phyloP scores from a whole-genome alignment of 768 basidiomycete genomes.

The Suillus clintonianus region DNA sequence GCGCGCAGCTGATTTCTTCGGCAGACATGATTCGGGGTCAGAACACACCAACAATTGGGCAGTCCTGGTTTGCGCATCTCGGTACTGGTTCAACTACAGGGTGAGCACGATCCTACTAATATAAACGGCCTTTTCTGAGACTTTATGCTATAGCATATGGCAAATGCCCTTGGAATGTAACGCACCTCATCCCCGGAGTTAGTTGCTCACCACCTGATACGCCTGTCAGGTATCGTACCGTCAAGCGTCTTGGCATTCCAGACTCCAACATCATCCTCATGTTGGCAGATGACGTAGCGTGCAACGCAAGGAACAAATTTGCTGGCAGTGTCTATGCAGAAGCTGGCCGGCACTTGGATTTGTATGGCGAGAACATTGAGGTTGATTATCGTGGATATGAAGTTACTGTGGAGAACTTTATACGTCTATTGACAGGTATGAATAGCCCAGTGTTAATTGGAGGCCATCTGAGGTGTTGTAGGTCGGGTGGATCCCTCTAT shows the following conservation, averaged over 20 bases:
- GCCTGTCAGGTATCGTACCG: slow-evolving; percentile 84
- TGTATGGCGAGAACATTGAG: slow-evolving; percentile 96
- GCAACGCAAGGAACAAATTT: slow-evolving; percentile 89
- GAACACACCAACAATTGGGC: slow-evolving; percentile 98
- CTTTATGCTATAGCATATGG: slow-evolving; percentile 78
- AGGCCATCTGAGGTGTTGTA: slow-evolving; percentile 29
- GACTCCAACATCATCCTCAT: slow-evolving; percentile 99
- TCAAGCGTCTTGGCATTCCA: slow-evolving; percentile 96
- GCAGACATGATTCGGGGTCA: slow-evolving; percentile 35
- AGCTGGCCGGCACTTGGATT: slow-evolving; percentile 74
- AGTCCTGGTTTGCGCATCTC: slow-evolving; percentile 88
- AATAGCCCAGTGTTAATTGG: neutral
- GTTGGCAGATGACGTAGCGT: slow-evolving; percentile 96
- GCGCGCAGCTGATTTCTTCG: slow-evolving; percentile 49
- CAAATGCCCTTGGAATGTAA: slow-evolving; percentile 95
- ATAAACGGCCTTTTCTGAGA: neutral
- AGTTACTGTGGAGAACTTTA: slow-evolving; percentile 95
- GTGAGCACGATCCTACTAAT: slow-evolving; percentile 48
- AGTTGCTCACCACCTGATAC: slow-evolving; percentile 7
- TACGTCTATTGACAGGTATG: slow-evolving; percentile 88
- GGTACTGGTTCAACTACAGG: slow-evolving; percentile 99
- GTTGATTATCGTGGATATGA: slow-evolving; percentile 99
- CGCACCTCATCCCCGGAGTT: neutral
- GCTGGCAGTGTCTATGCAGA: slow-evolving; percentile 94
- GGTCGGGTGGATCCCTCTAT: slow-evolving; percentile 84